phyloP scores from a whole-genome alignment of 2,329 filamentous ascomycete species.

The Fusarium miscanthi region DNA sequence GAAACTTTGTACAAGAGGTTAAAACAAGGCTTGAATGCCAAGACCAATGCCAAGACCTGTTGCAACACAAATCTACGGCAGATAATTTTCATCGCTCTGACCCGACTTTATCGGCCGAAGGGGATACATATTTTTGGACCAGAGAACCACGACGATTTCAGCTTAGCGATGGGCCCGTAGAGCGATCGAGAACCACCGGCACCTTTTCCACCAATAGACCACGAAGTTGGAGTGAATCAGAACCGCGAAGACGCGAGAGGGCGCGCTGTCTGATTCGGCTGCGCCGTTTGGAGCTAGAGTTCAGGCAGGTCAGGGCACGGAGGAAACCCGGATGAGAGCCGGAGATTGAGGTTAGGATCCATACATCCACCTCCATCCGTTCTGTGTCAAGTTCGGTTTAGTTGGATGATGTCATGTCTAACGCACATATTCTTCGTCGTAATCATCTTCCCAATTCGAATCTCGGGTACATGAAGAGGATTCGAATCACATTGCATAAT shows the following conservation, averaged over 20 bases:
- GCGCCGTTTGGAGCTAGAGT: background rate
- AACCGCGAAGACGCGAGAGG: constrained; percentile 28
- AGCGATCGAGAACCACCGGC: background rate
- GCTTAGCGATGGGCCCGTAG: constrained; percentile 1
- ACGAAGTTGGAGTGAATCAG: background rate
- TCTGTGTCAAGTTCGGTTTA: background rate
- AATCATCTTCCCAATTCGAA: background rate
- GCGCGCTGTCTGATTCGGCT: background rate
- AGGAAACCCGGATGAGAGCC: constrained; percentile 34
- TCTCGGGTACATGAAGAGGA: background rate
- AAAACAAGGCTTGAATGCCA: constrained; percentile 43
- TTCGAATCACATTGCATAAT: background rate
- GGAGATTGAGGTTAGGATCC: constrained; percentile 23
- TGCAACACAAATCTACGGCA: constrained; percentile 16
- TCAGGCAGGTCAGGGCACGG: constrained; percentile 2
- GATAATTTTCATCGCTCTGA: constrained; percentile 4
- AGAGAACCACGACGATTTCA: background rate
- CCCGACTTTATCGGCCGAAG: constrained; percentile 36
- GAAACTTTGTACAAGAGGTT: constrained; percentile 30
- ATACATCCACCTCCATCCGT: background rate
- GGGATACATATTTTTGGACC: constrained; percentile 1
- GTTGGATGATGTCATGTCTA: constrained; percentile 28
- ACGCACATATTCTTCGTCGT: background rate
- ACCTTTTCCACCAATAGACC: constrained; percentile 36
- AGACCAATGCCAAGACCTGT: constrained; percentile 39